Evolutionary conservation across 139 green algal genomes (phyloP).

Genomic region (Chlamydomonas schloesseri): DNA sequence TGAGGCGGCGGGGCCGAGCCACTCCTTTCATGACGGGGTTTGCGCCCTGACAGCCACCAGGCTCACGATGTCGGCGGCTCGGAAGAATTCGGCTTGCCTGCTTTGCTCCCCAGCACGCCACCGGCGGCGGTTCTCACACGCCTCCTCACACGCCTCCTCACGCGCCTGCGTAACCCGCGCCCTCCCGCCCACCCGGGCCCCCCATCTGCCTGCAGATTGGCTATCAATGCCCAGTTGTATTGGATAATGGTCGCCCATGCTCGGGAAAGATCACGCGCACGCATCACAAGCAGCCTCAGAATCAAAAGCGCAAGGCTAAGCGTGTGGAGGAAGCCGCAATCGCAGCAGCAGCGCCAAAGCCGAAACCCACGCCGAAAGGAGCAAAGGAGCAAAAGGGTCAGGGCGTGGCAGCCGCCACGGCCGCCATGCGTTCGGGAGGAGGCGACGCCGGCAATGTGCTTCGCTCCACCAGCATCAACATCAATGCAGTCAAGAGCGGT

Average conservation of each 20-base stretch:
- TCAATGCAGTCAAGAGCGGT: not conserved
- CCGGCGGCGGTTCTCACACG: too few relatives aligned
- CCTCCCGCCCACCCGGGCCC: not conserved
- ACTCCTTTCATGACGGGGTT: too few relatives aligned
- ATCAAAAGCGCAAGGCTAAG: slow-evolving; percentile 34
- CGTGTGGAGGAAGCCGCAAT: slow-evolving; percentile 21
- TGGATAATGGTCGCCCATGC: not conserved
- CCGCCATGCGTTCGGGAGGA: not conserved
- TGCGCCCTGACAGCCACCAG: too few relatives aligned
- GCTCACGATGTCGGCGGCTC: too few relatives aligned
- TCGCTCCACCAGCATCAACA: not conserved
- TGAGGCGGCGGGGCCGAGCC: too few relatives aligned
- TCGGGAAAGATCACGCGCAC: not conserved
- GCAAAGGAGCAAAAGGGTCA: not conserved
- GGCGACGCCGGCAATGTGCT: not conserved
- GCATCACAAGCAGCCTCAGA: not conserved
- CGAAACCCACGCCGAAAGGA: not conserved
- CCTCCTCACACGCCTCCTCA: too few relatives aligned
- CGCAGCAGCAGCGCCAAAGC: not conserved
- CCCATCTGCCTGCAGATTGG: slow-evolving; percentile 12
- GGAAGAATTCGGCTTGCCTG: too few relatives aligned
- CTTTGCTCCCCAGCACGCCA: too few relatives aligned
- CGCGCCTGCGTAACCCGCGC: too few relatives aligned
- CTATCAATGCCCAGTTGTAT: not conserved
- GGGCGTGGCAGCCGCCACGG: not conserved